Base-by-base conservation (phyloP, 768 basidiomycete genomes). In the Mycena indigotica region DNA sequence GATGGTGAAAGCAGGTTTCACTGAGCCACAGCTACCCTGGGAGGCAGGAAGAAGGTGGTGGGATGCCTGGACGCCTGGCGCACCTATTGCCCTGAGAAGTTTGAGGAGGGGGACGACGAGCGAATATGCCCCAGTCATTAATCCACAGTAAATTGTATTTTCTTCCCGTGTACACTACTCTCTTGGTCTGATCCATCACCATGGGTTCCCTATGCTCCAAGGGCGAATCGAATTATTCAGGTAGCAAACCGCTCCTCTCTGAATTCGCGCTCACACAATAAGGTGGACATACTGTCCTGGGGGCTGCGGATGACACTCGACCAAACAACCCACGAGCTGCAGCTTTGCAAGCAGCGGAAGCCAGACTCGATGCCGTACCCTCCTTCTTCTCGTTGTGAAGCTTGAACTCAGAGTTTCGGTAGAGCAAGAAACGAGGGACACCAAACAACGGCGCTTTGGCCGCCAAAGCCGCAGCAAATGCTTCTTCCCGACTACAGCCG, bases 1-100 rank as follows among this genome's bases (percentile, higher is more conserved):
- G 60, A 89, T 94, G 84, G 68, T 87, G 57, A 91, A 88, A 69
- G 90, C 89, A 46, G 91, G 89, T 24, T 72, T 91, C 19, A 41
- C 58, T 45, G 80, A 84, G 62, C 77, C 84, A 35, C 83, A 80
- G 63, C 69, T 85, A 56, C 77, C 85, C 19, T 90, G 88, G 88
- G 74, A 78, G 54, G 73, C 76, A 60, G 80, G 87, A 45, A 76
- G 84, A 62, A 77, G 84, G 64, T 93, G 91, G 91, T 92, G 91
- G 91, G 88, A 92, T 83, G 91, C 82, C 39, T 84, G 82, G 82
- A 70, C 79, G 52, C 83, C 85, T 56, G 79, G 78, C 62, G 75
- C 82, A 66, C 79, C 80, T 46, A 64, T 76, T 32, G 74, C 76
- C 19, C 56, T 77, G 25, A 69, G 74, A 58, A 69, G 83, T 56